These are phyloP conservation scores for Alternaria longipes DNA, from an alignment of 2,329 filamentous ascomycete genomes.

Conservation along the genomic window DNA sequence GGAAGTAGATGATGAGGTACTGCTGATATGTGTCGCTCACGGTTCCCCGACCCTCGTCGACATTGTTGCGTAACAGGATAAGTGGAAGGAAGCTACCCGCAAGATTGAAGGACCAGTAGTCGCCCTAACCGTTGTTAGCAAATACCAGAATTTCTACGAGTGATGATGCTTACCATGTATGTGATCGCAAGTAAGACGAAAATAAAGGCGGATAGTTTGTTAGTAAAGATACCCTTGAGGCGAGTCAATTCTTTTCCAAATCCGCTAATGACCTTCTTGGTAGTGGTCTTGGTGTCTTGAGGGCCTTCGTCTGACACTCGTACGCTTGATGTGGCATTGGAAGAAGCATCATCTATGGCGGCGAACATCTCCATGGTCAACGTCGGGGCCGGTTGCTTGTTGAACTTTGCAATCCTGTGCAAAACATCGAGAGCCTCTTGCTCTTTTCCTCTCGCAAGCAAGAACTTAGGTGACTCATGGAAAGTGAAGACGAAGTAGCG, in stretches of 20 bases:
- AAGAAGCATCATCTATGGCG: conserved; percentile 32
- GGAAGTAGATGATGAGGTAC: conserved; percentile 43
- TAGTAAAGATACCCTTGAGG: conserved; percentile 40
- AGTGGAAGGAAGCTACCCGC: conserved; percentile 39
- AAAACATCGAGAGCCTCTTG: conserved; percentile 40
- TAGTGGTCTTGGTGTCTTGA: conserved; percentile 25
- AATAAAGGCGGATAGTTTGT: conserved; percentile 35
- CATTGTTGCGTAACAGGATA: conserved; percentile 43
- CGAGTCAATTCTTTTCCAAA: conserved; percentile 37
- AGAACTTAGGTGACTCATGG: conserved; percentile 42
- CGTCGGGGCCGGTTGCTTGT: conserved; percentile 32
- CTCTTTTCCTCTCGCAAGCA: conserved; percentile 37
- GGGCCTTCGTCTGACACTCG: conserved; percentile 8
- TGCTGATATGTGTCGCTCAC: conserved; percentile 41
- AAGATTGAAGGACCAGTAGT: conserved; percentile 46
- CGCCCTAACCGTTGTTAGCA: conserved; percentile 23
- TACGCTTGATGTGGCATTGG: conserved; percentile 5
- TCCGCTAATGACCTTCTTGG: conserved; percentile 31
- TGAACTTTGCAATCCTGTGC: conserved; percentile 42
- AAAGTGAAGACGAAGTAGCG: conserved; percentile 43
- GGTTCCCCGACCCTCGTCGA: conserved; percentile 30
- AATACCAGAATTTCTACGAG: not conserved
- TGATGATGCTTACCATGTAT: conserved; percentile 31
- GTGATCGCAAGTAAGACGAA: conserved; percentile 39
- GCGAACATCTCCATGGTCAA: conserved; percentile 40